Evolutionary conservation across 371 early-diverging fungal species (phyloP).

Genomic region (Mortierella polycephala): DNA sequence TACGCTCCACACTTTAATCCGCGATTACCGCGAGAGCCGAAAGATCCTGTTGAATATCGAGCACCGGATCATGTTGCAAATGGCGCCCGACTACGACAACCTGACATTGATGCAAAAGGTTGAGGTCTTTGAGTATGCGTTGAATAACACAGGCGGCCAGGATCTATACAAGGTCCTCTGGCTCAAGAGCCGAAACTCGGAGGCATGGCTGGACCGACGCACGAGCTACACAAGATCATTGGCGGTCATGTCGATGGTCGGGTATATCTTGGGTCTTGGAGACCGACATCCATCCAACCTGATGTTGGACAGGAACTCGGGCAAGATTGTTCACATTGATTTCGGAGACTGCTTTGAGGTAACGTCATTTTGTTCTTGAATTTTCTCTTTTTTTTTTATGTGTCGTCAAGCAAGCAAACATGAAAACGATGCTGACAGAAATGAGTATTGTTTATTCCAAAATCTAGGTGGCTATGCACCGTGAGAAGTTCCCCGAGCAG

Average conservation of each 20-base stretch:
- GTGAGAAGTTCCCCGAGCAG: conserved; percentile 97
- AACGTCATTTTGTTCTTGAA: conserved; percentile 12
- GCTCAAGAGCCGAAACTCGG: conserved; percentile 96
- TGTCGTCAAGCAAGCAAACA: background rate
- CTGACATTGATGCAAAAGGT: conserved; percentile 93
- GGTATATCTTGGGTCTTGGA: conserved; percentile 97
- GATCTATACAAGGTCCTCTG: conserved; percentile 96
- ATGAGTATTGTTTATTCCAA: background rate
- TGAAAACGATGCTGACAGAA: no score
- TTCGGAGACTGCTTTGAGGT: conserved; percentile 99
- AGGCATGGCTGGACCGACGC: conserved; percentile 95
- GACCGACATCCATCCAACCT: conserved; percentile 99
- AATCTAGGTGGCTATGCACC: conserved; percentile 88
- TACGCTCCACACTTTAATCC: conserved; percentile 92
- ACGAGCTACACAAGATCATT: conserved; percentile 97
- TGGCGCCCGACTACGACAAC: conserved; percentile 96
- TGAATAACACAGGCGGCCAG: conserved; percentile 94
- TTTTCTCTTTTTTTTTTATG: background rate
- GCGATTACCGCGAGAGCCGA: conserved; percentile 89
- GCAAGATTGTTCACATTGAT: conserved; percentile 98
- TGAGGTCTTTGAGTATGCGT: conserved; percentile 96
- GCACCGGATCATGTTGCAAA: conserved; percentile 94
- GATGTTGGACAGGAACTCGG: conserved; percentile 93
- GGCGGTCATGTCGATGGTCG: conserved; percentile 99
- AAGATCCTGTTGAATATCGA: conserved; percentile 93